Evolutionary conservation across 163 green algal genomes (phyloP).

Genomic region (Chloromonas sp.): DNA sequence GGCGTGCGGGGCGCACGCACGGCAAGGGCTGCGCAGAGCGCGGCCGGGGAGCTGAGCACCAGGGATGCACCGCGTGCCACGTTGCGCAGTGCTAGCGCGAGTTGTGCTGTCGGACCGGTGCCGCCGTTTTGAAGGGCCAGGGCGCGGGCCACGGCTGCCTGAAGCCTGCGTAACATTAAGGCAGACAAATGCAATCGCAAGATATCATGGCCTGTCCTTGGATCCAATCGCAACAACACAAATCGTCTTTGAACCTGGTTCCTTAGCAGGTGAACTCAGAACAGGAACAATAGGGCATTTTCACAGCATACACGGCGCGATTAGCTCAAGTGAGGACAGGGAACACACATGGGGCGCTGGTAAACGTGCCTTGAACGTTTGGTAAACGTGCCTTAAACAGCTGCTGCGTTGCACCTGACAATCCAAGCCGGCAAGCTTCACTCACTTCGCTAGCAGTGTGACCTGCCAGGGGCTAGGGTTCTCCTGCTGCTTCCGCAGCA

Average conservation of each 20-base stretch:
- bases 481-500: background rate
- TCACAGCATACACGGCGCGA: too few relatives aligned
- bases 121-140: background rate
- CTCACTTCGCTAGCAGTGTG: background rate
- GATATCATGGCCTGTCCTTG: too few relatives aligned
- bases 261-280: too few relatives aligned
- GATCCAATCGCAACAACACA: too few relatives aligned
- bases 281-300: too few relatives aligned
- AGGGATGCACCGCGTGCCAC: background rate
- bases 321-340: too few relatives aligned
- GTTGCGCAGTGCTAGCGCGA: background rate
- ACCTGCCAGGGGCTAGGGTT: background rate
- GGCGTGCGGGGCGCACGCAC: background rate
- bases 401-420: too few relatives aligned
- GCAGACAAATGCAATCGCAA: background rate
- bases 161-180: background rate
- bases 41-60: background rate
- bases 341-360: too few relatives aligned
- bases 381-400: too few relatives aligned
- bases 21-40: background rate
- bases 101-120: background rate
- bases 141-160: background rate
- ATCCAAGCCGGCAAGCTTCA: background rate
- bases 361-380: too few relatives aligned
- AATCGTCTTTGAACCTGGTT: too few relatives aligned